Conservation (phyloP, 768 basidiomycete genomes). For the Boletus huronensis region DNA sequence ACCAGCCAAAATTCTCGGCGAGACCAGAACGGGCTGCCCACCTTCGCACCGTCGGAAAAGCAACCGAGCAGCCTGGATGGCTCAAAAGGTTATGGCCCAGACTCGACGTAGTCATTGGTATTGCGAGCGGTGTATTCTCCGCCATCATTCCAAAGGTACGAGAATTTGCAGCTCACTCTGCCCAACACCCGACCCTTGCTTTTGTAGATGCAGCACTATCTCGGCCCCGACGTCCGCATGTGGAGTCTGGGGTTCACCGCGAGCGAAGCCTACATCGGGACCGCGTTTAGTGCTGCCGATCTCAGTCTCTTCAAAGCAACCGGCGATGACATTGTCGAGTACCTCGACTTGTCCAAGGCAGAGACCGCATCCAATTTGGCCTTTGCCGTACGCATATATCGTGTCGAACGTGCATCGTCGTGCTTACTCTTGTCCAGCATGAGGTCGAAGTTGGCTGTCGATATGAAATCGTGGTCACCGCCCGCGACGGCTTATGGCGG, state of each 20-base stretch:
- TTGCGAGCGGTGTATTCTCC: constrained; percentile 18
- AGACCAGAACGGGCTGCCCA: constrained; percentile 14
- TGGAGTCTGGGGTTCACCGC: constrained; percentile 14
- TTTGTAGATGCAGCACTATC: constrained; percentile 11
- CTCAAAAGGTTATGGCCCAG: constrained; percentile 11
- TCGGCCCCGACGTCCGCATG: constrained; percentile 15
- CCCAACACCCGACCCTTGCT: not conserved
- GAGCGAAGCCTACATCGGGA: constrained; percentile 18
- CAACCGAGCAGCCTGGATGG: constrained; percentile 15
- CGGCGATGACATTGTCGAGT: constrained; percentile 18
- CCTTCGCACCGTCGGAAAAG: constrained; percentile 15
- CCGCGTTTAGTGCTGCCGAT: constrained; percentile 3
- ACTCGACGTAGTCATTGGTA: constrained; percentile 15
- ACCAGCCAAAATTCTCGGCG: constrained; percentile 12
- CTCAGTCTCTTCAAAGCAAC: constrained; percentile 17
- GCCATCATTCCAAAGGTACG: constrained; percentile 13
- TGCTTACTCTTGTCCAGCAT: constrained; percentile 12
- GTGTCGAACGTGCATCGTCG: not conserved
- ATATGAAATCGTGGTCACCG: constrained; percentile 21
- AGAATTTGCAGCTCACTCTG: not conserved
- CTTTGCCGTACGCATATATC: constrained; percentile 6
- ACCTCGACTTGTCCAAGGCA: constrained; percentile 11
- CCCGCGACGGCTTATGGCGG: constrained; percentile 23
- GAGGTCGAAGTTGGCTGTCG: constrained; percentile 10
- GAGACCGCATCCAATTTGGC: constrained; percentile 14